phyloP scores from a whole-genome alignment of 2,329 filamentous ascomycete genomes.

The Fusarium nelsonii region DNA sequence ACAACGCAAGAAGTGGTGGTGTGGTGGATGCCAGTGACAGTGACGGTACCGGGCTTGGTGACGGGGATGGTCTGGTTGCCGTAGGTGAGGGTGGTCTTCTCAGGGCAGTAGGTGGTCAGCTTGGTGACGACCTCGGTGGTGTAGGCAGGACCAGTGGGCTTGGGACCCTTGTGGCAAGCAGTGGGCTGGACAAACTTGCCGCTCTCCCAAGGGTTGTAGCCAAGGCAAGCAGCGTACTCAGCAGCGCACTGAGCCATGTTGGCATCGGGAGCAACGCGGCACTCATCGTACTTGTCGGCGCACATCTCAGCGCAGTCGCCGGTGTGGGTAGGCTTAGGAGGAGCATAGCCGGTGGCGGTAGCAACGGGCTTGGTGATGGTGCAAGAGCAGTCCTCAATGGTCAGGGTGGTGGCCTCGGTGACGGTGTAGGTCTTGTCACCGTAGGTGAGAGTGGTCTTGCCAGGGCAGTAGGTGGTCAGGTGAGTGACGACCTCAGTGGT shows the following conservation, averaged over 20 bases:
- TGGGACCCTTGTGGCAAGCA: slow-evolving; percentile 63
- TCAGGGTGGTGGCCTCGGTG: slow-evolving; percentile 72
- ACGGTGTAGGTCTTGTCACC: slow-evolving; percentile 73
- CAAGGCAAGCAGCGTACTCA: slow-evolving; percentile 43
- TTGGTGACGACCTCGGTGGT: slow-evolving; percentile 33
- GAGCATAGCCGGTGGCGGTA: slow-evolving; percentile 20
- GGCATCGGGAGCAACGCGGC: slow-evolving; percentile 34
- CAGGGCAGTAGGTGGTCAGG: slow-evolving; percentile 76
- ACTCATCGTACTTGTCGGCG: slow-evolving; percentile 37
- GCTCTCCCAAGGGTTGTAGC: slow-evolving; percentile 45
- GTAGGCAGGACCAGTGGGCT: slow-evolving; percentile 21
- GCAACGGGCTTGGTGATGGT: slow-evolving; percentile 63
- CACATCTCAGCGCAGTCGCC: slow-evolving; percentile 35
- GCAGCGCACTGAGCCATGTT: slow-evolving; percentile 46
- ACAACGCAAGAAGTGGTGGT: slow-evolving; percentile 17
- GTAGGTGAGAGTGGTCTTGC: slow-evolving; percentile 69
- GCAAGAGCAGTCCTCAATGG: slow-evolving; percentile 75
- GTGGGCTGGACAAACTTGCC: slow-evolving; percentile 30
- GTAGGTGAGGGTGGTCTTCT: slow-evolving; percentile 49
- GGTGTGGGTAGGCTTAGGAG: slow-evolving; percentile 25
- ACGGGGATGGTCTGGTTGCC: slow-evolving; percentile 50
- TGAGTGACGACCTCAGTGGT: slow-evolving; percentile 72
- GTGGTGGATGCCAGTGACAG: slow-evolving; percentile 29
- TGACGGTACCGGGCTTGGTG: slow-evolving; percentile 31
- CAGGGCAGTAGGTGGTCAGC: slow-evolving; percentile 56